A percentile compares a stretch with the other conserved stretches of the same genome.
Conservation (phyloP, 495 filamentous ascomycete species). For the Lasiosphaeris hirsuta region DNA sequence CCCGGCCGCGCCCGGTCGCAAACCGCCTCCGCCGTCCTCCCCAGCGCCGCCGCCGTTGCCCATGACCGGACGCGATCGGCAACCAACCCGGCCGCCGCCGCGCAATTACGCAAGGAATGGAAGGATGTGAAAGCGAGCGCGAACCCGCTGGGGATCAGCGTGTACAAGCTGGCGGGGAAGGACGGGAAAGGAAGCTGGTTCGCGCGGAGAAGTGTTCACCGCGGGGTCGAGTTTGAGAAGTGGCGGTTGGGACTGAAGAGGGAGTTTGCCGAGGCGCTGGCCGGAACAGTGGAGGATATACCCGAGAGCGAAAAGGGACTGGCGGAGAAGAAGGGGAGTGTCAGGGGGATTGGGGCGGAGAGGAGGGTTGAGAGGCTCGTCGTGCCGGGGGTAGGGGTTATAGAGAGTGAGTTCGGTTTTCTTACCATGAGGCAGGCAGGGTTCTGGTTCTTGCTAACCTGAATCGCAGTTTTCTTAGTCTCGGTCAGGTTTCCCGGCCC, state of each 20-base stretch:
- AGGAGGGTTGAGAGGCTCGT: slow-evolving; percentile 58
- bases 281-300: slow-evolving; percentile 41
- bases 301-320: slow-evolving; percentile 8
- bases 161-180: slow-evolving; percentile 75
- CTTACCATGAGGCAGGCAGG: not conserved
- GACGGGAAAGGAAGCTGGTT: slow-evolving; percentile 91
- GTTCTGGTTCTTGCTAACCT: slow-evolving; percentile 4
- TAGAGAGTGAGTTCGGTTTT: slow-evolving; percentile 49
- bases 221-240: slow-evolving; percentile 59
- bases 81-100: slow-evolving; percentile 16
- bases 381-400: slow-evolving; percentile 52
- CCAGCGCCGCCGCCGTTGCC: not conserved
- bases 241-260: slow-evolving; percentile 57
- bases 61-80: not conserved
- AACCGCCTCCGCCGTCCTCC: slow-evolving; percentile 32
- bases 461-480: slow-evolving; percentile 65
- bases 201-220: slow-evolving; percentile 76
- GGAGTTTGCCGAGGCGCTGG: slow-evolving; percentile 63
- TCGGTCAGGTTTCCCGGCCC: slow-evolving; percentile 89
- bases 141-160: slow-evolving; percentile 69
- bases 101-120: slow-evolving; percentile 72
- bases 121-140: slow-evolving; percentile 72
- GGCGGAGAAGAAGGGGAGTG: slow-evolving; percentile 62
- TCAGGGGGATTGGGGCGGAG: slow-evolving; percentile 83
- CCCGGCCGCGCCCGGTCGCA: slow-evolving; percentile 23